Evolutionary conservation across 345 rosid species (phyloP).

Genomic region (Lepidium africanum): DNA sequence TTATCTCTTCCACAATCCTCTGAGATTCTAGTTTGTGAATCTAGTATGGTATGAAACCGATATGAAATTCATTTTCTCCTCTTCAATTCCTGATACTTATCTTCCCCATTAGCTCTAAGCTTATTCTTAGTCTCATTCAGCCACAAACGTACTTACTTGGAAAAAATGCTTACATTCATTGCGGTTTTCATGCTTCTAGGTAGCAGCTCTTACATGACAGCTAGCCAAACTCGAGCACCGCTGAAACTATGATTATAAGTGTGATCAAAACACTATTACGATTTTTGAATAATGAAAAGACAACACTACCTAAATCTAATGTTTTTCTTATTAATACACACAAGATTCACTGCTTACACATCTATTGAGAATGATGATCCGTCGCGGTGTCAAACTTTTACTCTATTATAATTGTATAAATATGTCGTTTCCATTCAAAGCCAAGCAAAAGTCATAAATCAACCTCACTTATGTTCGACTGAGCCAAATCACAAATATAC

Average conservation of each 20-base stretch:
- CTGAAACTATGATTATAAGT: constrained; percentile 83
- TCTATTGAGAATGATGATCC: constrained; percentile 95
- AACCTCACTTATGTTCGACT: neutral
- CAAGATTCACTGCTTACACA: constrained; percentile 60
- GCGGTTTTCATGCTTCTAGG: constrained; percentile 81
- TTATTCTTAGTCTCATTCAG: too few species aligned
- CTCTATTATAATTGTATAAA: constrained; percentile 82
- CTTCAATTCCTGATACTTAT: too few species aligned
- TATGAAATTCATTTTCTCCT: too few species aligned
- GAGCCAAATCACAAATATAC: neutral
- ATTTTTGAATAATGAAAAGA: constrained; percentile 30
- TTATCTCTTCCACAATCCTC: too few species aligned
- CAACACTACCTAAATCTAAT: neutral
- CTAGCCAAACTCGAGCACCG: constrained; percentile 81
- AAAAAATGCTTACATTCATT: constrained; percentile 43
- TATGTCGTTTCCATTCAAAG: constrained; percentile 28
- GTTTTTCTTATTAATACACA: constrained; percentile 28
- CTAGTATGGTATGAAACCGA: too few species aligned
- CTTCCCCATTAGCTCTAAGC: too few species aligned
- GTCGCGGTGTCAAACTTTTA: constrained; percentile 89
- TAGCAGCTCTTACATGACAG: constrained; percentile 62
- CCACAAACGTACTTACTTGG: too few species aligned
- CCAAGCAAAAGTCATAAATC: constrained; percentile 1
- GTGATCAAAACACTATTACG: constrained; percentile 47
- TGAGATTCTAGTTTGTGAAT: too few species aligned